Conservation (phyloP, 2,329 filamentous ascomycete genomes). For the Colletotrichum kahawae region DNA sequence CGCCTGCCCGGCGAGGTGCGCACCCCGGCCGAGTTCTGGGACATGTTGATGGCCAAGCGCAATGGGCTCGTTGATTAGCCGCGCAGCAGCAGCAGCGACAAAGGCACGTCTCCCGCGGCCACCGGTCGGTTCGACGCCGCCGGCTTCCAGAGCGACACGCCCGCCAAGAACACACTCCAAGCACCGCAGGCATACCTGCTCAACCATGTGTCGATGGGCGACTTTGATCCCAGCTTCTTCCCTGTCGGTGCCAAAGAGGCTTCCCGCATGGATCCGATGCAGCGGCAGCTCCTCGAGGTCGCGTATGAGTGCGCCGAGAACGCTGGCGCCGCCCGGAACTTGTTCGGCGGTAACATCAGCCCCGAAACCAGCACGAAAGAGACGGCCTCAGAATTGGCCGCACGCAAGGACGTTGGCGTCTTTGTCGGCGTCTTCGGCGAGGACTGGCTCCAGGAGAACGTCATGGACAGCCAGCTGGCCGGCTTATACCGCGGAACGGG, state of each 20-base stretch:
- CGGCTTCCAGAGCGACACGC: conserved; percentile 16
- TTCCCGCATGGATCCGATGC: conserved; percentile 32
- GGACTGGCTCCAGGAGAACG: conserved; percentile 27
- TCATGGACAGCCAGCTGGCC: conserved; percentile 7
- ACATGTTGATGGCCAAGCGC: conserved; percentile 31
- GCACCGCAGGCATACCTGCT: background rate
- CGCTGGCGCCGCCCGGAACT: conserved; percentile 25
- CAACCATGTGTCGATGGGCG: background rate
- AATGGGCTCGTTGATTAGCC: conserved; percentile 22
- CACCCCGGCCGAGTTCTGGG: conserved; percentile 30
- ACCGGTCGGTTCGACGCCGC: conserved; percentile 16
- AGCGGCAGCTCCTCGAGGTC: conserved; percentile 34
- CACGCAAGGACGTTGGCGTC: conserved; percentile 29
- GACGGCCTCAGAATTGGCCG: conserved; percentile 1
- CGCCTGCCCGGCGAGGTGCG: conserved; percentile 33
- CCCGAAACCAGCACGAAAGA: background rate
- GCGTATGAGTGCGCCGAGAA: conserved; percentile 34
- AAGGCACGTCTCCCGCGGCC: conserved; percentile 21
- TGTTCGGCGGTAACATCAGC: conserved; percentile 17
- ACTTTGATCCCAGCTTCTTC: conserved; percentile 3
- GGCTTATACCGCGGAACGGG: conserved; percentile 17
- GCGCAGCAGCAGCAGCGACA: background rate
- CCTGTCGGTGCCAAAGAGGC: background rate
- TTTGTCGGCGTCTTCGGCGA: conserved; percentile 32
- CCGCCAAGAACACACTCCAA: conserved; percentile 1